A percentile compares a stretch with the other conserved stretches of the same genome.
These are phyloP conservation scores for Rubroshorea leprosula DNA, from an alignment of 345 rosid species.

Conservation along the genomic window DNA sequence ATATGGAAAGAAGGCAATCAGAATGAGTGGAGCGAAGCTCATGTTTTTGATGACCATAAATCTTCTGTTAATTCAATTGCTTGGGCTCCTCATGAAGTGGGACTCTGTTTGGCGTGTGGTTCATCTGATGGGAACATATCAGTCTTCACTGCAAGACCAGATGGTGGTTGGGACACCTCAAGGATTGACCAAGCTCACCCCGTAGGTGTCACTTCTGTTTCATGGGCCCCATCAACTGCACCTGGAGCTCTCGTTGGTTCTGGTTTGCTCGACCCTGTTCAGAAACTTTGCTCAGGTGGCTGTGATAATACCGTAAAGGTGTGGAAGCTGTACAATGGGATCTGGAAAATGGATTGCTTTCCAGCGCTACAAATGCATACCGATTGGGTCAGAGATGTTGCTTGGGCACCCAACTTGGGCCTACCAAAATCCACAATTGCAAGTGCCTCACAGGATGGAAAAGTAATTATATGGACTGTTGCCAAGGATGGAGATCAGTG, in stretches of 20 bases:
- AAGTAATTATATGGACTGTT: conserved; percentile 17
- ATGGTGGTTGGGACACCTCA: conserved; percentile 17
- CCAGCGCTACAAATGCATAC: conserved; percentile 21
- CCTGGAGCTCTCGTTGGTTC: conserved; percentile 21
- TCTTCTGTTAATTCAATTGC: conserved; percentile 19
- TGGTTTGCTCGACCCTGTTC: conserved; percentile 21
- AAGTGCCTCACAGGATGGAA: conserved; percentile 22
- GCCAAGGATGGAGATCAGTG: conserved; percentile 21
- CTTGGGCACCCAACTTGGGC: conserved; percentile 22
- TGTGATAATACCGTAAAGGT: conserved; percentile 22
- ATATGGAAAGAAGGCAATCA: conserved; percentile 19
- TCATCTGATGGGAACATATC: conserved; percentile 22
- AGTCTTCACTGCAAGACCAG: conserved; percentile 17
- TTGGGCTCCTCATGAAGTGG: conserved; percentile 19
- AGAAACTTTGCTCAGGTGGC: conserved; percentile 20
- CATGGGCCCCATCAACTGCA: conserved; percentile 19
- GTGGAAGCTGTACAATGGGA: conserved; percentile 16
- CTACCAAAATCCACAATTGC: conserved; percentile 21
- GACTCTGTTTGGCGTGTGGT: conserved; percentile 19
- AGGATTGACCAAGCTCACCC: conserved; percentile 22
- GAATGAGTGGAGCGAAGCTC: conserved; percentile 15
- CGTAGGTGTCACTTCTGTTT: conserved; percentile 15
- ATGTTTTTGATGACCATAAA: conserved; percentile 18
- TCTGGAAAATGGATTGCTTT: conserved; percentile 19
- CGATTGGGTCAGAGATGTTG: conserved; percentile 21